phyloP scores from a whole-genome alignment of 768 basidiomycete genomes.

The Mycena latifolia region DNA sequence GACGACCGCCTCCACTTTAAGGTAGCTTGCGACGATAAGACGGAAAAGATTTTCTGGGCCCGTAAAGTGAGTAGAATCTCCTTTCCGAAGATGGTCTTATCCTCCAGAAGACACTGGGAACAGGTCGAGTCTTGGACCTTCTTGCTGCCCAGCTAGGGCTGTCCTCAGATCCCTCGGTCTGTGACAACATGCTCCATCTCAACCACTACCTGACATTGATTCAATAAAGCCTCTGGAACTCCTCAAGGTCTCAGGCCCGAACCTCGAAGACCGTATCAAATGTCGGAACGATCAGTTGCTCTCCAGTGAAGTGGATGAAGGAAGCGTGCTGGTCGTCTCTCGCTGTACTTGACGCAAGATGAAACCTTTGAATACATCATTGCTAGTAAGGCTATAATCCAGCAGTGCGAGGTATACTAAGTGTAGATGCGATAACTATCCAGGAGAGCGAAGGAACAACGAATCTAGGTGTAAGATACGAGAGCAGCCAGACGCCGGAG shows the following conservation, averaged over 20 bases:
- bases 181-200: background rate
- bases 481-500: slow-evolving; percentile 89
- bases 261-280: slow-evolving; percentile 30
- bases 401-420: slow-evolving; percentile 58
- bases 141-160: slow-evolving; percentile 54
- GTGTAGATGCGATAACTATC: slow-evolving; percentile 40
- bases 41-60: slow-evolving; percentile 74
- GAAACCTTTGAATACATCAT: slow-evolving; percentile 52
- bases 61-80: slow-evolving; percentile 66
- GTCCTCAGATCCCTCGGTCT: slow-evolving; percentile 47
- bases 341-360: slow-evolving; percentile 20
- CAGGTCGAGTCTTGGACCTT: slow-evolving; percentile 75
- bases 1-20: slow-evolving; percentile 72
- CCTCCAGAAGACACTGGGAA: slow-evolving; percentile 58
- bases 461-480: slow-evolving; percentile 71
- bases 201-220: background rate
- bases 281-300: slow-evolving; percentile 65
- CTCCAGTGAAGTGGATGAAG: slow-evolving; percentile 67
- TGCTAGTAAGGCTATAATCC: slow-evolving; percentile 54
- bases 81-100: background rate
- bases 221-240: slow-evolving; percentile 57
- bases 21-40: slow-evolving; percentile 47
- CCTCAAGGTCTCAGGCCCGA: slow-evolving; percentile 40
- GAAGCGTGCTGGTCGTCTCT: slow-evolving; percentile 47
- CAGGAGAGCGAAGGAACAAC: slow-evolving; percentile 26